Percentiles rank a stretch among this genome's conserved stretches.
Conservation (phyloP, 768 basidiomycete genomes). For the Leccinellum albellum region DNA sequence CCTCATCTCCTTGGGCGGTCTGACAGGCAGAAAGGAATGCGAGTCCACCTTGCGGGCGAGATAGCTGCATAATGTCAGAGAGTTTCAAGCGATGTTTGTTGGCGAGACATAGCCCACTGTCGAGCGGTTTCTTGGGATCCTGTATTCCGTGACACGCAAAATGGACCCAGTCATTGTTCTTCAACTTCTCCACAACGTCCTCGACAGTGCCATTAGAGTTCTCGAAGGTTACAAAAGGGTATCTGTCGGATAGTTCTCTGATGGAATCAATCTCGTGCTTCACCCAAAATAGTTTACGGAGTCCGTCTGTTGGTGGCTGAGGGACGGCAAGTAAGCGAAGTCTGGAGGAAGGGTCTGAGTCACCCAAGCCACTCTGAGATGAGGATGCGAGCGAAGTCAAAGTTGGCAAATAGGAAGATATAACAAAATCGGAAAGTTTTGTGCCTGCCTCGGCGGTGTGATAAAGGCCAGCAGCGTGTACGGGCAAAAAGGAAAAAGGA, state of each 20-base stretch:
- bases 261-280: background rate
- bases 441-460: background rate
- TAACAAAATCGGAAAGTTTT: background rate
- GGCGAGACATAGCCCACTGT: background rate
- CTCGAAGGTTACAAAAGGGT: background rate
- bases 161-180: background rate
- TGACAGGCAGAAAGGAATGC: background rate
- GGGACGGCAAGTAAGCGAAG: background rate
- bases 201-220: background rate
- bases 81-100: background rate
- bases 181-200: background rate
- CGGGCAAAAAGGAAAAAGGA: background rate
- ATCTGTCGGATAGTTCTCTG: background rate
- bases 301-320: background rate
- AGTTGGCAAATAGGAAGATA: background rate
- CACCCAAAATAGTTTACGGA: background rate
- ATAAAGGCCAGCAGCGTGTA: background rate
- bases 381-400: background rate
- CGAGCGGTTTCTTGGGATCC: background rate
- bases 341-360: background rate
- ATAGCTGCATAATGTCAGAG: background rate
- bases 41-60: background rate
- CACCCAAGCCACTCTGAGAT: accelerated
- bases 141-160: background rate
- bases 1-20: background rate